Conservation (phyloP, 2,329 filamentous ascomycete species). For the Colletotrichum sp. region DNA sequence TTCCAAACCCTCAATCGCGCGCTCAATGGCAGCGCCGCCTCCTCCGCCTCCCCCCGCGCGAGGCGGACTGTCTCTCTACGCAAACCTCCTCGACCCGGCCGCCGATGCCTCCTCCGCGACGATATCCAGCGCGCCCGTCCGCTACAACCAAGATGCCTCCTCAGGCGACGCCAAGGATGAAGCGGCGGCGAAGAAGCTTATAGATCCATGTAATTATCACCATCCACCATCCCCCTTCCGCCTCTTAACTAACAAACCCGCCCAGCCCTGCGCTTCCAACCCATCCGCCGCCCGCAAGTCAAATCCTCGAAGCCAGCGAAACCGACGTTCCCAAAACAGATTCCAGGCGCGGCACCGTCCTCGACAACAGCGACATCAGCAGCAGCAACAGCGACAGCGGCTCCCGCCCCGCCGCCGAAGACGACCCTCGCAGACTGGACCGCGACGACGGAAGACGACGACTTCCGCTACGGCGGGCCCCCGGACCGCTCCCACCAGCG, state of each 20-base stretch:
- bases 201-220: slow-evolving; percentile 41
- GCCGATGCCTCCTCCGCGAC: slow-evolving; percentile 56
- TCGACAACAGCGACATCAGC: slow-evolving; percentile 29
- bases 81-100: slow-evolving; percentile 75
- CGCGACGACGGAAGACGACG: slow-evolving; percentile 75
- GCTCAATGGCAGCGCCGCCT: slow-evolving; percentile 33
- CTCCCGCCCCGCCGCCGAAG: slow-evolving; percentile 57
- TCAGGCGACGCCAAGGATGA: slow-evolving; percentile 51
- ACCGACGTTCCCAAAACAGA: slow-evolving; percentile 57
- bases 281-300: slow-evolving; percentile 76
- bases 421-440: slow-evolving; percentile 83
- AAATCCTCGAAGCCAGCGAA: slow-evolving; percentile 67
- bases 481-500: slow-evolving; percentile 72
- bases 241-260: background rate
- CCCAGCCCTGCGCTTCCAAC: slow-evolving; percentile 80
- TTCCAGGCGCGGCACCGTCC: slow-evolving; percentile 29
- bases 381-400: slow-evolving; percentile 29
- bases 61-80: slow-evolving; percentile 77
- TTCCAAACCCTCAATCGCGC: background rate
- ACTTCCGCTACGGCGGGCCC: slow-evolving; percentile 67
- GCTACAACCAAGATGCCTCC: slow-evolving; percentile 66
- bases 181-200: slow-evolving; percentile 63
- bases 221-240: background rate
- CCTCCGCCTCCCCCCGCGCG: slow-evolving; percentile 46
- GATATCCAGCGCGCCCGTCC: slow-evolving; percentile 78